Base-by-base conservation (phyloP, 2,329 filamentous ascomycete species). In the Fusarium graminum region DNA sequence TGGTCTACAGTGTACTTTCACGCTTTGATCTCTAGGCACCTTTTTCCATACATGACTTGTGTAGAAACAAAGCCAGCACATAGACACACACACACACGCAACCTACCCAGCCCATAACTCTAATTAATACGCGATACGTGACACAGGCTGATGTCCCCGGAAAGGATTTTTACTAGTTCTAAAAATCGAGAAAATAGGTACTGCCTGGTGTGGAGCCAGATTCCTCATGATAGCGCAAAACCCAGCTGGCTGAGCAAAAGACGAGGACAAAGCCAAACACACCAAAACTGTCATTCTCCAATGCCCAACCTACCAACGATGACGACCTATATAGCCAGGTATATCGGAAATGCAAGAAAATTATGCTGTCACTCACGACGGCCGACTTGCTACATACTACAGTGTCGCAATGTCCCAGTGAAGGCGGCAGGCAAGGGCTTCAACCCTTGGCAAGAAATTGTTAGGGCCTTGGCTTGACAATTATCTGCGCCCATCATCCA, bases 161-260 rank as follows among this genome's bases (percentile, higher is more conserved):
- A 58, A 59, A 49, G 38, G 42, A 40, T 57, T 56, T 59, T 54
- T 60, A 26, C 28, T 45, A 16, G 22, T 36, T 67, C 52, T 57
- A 44, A 34, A 34, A 16, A n/a, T 36, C 16, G 16, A 68, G 64
- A 57, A 59, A 47, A 51, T 53, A 59, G 46, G 47, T 53, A 46
- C 55, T 70, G 38, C 59, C 51, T 44, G 52, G 69, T 65, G 63
- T 67, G 68, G 68, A 63, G 66, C 52, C 59, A 60, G 50, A 44
- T 52, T 41, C 59, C 59, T 38, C 51, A 44, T 28, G 52, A 52
- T 59, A 54, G 59, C 52, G 54, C 47, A 46, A 58, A 57, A 52
- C 57, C 52, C 52, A 57, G 45, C 54, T 36, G 34, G 16, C 34
- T 36, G 7, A 36, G 34, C 34, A 36, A n/a, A 36, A n/a, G 8